These are phyloP conservation scores for Hypoxylon sp. DNA, from an alignment of 2,329 filamentous ascomycete species.

Conservation along the genomic window DNA sequence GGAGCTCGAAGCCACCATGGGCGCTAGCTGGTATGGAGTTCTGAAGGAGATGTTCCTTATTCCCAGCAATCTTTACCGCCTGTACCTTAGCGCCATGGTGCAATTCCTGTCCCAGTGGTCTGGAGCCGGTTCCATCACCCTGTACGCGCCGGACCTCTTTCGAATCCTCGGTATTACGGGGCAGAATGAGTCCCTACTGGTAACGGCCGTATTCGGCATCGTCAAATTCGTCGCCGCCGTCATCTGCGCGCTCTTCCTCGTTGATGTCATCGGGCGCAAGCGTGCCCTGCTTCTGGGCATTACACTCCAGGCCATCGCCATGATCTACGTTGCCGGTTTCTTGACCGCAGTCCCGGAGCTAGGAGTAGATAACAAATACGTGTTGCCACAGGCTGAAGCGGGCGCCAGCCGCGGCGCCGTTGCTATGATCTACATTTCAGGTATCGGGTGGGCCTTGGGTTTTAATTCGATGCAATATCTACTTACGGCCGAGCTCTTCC, in stretches of 20 bases:
- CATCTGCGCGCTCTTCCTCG: conserved; percentile 80
- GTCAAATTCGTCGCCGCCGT: conserved; percentile 78
- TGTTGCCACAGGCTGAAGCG: conserved; percentile 62
- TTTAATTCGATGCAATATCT: conserved; percentile 86
- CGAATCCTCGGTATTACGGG: conserved; percentile 77
- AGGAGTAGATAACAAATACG: conserved; percentile 62
- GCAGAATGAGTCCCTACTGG: conserved; percentile 75
- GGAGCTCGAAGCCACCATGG: conserved; percentile 78
- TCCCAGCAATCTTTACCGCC: conserved; percentile 78
- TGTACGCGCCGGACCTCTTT: conserved; percentile 82
- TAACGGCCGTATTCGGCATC: conserved; percentile 81
- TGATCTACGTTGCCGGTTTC: conserved; percentile 74
- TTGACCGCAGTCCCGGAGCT: conserved; percentile 72
- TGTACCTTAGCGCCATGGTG: conserved; percentile 76
- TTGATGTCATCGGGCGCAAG: conserved; percentile 84
- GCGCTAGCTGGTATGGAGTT: conserved; percentile 73
- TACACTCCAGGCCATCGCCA: conserved; percentile 69
- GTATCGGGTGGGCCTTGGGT: conserved; percentile 76
- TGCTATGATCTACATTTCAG: conserved; percentile 79
- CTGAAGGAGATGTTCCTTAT: conserved; percentile 77
- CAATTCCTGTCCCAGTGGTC: conserved; percentile 82
- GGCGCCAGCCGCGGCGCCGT: conserved; percentile 75
- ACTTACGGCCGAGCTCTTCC: conserved; percentile 82
- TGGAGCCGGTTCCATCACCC: conserved; percentile 79
- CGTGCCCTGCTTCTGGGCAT: conserved; percentile 73